These are phyloP conservation scores for Heterobasidion irregulare DNA, from an alignment of 1,284 basidiomycete genomes.

Conservation along the genomic window DNA sequence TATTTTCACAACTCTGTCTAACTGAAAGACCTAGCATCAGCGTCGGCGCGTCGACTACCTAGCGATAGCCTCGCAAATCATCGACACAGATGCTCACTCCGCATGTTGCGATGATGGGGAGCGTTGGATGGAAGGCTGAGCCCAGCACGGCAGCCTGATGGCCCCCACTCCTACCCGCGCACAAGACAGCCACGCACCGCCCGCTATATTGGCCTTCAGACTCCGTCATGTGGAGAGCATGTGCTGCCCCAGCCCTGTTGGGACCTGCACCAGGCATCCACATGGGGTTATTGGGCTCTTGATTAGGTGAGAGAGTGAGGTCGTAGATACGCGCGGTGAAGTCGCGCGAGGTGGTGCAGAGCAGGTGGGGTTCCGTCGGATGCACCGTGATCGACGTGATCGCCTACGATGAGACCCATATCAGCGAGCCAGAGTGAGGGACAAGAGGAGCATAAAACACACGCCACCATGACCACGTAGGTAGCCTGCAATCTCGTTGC, in stretches of 20 bases:
- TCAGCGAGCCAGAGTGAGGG: conserved; percentile 5
- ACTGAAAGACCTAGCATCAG: conserved; percentile 26
- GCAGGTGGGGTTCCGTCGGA: conserved; percentile 43
- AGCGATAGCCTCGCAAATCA: too few species aligned
- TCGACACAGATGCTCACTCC: conserved; percentile 37
- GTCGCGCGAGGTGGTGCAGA: conserved; percentile 64
- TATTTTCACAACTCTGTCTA: conserved; percentile 66
- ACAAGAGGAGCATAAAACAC: conserved; percentile 17
- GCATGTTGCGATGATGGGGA: conserved; percentile 63
- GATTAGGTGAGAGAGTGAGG: conserved; percentile 27
- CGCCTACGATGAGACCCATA: conserved; percentile 26
- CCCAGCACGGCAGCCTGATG: conserved; percentile 58
- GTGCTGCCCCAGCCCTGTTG: conserved; percentile 58
- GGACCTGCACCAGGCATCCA: conserved; percentile 45
- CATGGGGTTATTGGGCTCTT: conserved; percentile 38
- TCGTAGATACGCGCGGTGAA: conserved; percentile 59
- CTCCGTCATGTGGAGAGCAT: conserved; percentile 53
- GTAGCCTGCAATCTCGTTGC: conserved; percentile 30
- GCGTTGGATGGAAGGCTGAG: conserved; percentile 57
- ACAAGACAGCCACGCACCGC: conserved; percentile 52
- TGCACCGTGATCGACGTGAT: conserved; percentile 63
- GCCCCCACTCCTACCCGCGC: conserved; percentile 63
- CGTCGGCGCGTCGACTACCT: conserved; percentile 1
- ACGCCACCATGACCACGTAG: conserved; percentile 67
- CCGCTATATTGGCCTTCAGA: conserved; percentile 53